A percentile compares a stretch with the other conserved stretches of the same genome.
phyloP scores from a whole-genome alignment of 805 yeast species.

The Barnettozyma vustinii region DNA sequence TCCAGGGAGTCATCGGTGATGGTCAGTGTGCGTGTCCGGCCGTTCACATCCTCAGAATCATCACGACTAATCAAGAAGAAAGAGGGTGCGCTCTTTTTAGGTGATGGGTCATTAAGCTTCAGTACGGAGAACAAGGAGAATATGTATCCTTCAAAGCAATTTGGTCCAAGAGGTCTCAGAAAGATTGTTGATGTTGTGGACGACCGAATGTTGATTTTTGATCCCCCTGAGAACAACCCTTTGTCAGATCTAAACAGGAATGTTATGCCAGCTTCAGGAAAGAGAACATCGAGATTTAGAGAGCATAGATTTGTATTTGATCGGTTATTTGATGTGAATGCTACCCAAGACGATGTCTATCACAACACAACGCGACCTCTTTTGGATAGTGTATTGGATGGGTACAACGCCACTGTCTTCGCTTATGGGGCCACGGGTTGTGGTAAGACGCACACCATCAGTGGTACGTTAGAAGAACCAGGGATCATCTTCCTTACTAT shows the following conservation, averaged over 20 bases:
- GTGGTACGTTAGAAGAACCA: conserved; percentile 67
- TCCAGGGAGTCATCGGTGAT: conserved; percentile 52
- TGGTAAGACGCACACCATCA: conserved; percentile 91
- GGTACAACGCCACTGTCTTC: conserved; percentile 85
- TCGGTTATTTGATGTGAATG: conserved; percentile 59
- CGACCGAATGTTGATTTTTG: conserved; percentile 80
- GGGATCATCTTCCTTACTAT: conserved; percentile 78
- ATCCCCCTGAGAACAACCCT: conserved; percentile 74
- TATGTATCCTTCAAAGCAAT: conserved; percentile 13
- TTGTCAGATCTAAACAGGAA: conserved; percentile 27
- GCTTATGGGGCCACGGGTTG: conserved; percentile 98
- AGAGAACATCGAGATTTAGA: conserved; percentile 43
- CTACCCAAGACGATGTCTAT: conserved; percentile 66
- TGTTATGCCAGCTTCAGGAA: conserved; percentile 31
- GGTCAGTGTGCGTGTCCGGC: conserved; percentile 80
- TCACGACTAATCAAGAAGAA: conserved; percentile 38
- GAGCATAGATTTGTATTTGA: conserved; percentile 85
- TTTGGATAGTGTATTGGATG: conserved; percentile 71
- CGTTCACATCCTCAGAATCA: conserved; percentile 63
- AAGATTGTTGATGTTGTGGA: conserved; percentile 76
- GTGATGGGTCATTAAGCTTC: conserved; percentile 48
- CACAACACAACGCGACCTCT: conserved; percentile 62
- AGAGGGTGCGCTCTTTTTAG: conserved; percentile 37
- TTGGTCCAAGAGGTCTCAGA: conserved; percentile 49
- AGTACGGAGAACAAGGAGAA: conserved; percentile 17